Evolutionary conservation across 1,284 basidiomycete species (phyloP), one percentile per base, ranked within the genome.

Genomic region (Marasmius oreades): DNA sequence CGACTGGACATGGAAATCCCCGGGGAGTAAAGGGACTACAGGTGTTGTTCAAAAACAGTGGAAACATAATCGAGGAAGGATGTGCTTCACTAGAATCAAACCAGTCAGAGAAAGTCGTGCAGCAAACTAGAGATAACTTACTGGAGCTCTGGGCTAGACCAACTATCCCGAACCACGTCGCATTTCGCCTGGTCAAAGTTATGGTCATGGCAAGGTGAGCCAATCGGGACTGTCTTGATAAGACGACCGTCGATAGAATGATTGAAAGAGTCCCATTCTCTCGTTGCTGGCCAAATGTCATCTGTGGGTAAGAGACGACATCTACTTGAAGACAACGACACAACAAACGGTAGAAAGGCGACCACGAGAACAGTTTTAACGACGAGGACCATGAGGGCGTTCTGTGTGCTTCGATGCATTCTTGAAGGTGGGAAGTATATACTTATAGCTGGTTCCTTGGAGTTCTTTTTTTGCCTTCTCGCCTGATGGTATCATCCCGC

Each of bases 191-290:
- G 11, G 36, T 64, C 50, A 28, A 52, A 61, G n/a, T 33, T 47
- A n/a, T 56, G 58, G 45, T 57, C 45, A 52, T 64, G 62, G 46
- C 64, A 66, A 34, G 58, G 57, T 12, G 47, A 52, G 14, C 53
- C 64, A 16, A 62, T 54, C 26, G 66, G 66, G 10, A 64, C 57
- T 18, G 62, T 61, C 22, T 63, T 54, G 42, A 65, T 61, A 18
- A 67, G 59, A 26, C 57, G 55, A 2, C 65, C 65, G n/a, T 61
- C 56, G 5, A 67, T 42, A n/a, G 65, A 61, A 10, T 55, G 22
- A 48, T 66, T 67, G 18, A 67, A 55, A 23, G 62, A 55, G 24
- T 57, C 48, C 66, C 66, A 67, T 42, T 59, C 55, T 26, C 55
- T 53, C 6, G 37, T 33, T 12, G 61, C 55, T 18, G 66, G 66